Evolutionary conservation across 2,329 filamentous ascomycete genomes (phyloP).

Genomic region (Botryotinia calthae): DNA sequence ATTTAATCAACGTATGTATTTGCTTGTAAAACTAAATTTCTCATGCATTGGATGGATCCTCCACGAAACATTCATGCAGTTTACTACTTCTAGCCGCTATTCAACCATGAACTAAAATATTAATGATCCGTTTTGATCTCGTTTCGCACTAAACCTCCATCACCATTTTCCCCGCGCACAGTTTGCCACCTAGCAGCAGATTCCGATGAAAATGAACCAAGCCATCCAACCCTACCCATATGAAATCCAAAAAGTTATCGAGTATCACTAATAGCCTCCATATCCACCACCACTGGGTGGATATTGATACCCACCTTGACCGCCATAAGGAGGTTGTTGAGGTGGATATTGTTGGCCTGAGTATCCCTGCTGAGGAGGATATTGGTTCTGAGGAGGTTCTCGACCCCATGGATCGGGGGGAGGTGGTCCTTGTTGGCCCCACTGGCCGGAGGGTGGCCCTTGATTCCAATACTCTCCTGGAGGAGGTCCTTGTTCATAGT

Average conservation of each 20-base stretch:
- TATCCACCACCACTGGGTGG: conserved; percentile 12
- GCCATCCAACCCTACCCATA: neutral
- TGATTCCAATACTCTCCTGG: conserved; percentile 20
- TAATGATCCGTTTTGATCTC: neutral
- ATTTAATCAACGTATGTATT: neutral
- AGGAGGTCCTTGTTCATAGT: conserved; percentile 22
- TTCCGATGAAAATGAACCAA: neutral
- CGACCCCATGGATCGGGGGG: conserved; percentile 13
- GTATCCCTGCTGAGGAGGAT: conserved; percentile 13
- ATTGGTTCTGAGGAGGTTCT: conserved; percentile 10
- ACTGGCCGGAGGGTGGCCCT: conserved; percentile 10
- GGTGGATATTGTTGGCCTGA: conserved; percentile 21
- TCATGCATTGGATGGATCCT: neutral
- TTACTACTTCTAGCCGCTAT: neutral
- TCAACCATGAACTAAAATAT: neutral
- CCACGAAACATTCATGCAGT: neutral
- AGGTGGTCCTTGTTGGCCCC: conserved; percentile 16
- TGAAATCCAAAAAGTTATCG: neutral
- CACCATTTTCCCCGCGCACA: neutral
- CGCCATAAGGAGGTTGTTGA: conserved; percentile 28
- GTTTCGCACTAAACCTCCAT: neutral
- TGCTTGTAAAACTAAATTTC: no score
- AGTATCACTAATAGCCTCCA: neutral
- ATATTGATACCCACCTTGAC: conserved; percentile 14
- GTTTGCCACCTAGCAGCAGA: neutral